These are phyloP conservation scores for Graphium sp. DNA, from an alignment of 2,329 filamentous ascomycete genomes.

Conservation along the genomic window DNA sequence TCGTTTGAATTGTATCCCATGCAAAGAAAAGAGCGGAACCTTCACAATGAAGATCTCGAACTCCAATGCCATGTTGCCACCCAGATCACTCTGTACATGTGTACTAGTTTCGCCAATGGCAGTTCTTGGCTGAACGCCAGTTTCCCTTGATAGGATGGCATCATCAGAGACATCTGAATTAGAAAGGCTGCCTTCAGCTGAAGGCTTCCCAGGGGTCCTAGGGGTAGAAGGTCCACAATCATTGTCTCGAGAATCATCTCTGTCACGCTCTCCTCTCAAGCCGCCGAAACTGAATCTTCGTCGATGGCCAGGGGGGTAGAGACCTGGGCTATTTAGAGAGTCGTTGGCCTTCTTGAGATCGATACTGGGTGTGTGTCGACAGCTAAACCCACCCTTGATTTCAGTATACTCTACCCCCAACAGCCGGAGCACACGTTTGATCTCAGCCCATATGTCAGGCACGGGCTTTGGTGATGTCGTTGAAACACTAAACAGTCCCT, in stretches of 20 bases:
- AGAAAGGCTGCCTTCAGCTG: conserved; percentile 57
- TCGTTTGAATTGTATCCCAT: conserved; percentile 97
- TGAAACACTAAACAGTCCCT: conserved; percentile 91
- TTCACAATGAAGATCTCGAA: conserved; percentile 98
- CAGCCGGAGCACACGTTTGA: conserved; percentile 76
- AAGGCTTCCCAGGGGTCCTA: conserved; percentile 24
- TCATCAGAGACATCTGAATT: conserved; percentile 67
- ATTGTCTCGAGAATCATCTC: conserved; percentile 54
- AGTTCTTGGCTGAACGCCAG: no score
- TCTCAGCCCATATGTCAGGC: conserved; percentile 68
- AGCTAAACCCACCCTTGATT: conserved; percentile 87
- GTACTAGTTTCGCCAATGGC: conserved; percentile 79
- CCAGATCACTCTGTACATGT: conserved; percentile 78
- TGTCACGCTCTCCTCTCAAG: conserved; percentile 42
- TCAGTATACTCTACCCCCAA: conserved; percentile 83
- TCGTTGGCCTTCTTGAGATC: conserved; percentile 63
- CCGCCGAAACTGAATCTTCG: conserved; percentile 76
- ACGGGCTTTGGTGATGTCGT: conserved; percentile 90
- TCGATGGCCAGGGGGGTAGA: conserved; percentile 40
- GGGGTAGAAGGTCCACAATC: conserved; percentile 21
- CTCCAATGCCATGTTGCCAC: conserved; percentile 65
- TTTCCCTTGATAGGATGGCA: conserved; percentile 29
- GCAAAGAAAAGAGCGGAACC: conserved; percentile 77
- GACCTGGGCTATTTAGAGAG: conserved; percentile 38
- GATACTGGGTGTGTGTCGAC: conserved; percentile 77